Conservation (phyloP, 192 early-diverging fungal genomes). For the Podila clonocystis region DNA sequence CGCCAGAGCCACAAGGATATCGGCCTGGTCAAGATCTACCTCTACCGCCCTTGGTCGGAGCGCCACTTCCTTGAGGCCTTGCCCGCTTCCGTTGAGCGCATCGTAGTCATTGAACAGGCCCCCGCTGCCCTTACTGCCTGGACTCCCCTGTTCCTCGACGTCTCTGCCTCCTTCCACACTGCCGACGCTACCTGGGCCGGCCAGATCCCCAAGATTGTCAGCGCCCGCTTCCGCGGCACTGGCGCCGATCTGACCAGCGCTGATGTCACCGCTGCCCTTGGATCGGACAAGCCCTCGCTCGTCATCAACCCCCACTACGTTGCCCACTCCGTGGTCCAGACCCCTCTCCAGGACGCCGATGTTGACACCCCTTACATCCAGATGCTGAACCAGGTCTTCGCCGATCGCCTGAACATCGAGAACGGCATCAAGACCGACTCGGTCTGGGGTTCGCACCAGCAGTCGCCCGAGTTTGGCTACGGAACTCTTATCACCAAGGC, state of each 20-base stretch:
- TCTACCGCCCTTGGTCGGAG: slow-evolving; percentile 83
- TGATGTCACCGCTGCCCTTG: slow-evolving; percentile 20
- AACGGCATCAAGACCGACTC: slow-evolving; percentile 79
- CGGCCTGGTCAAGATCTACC: slow-evolving; percentile 78
- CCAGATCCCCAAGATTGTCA: slow-evolving; percentile 51
- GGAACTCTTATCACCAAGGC: slow-evolving; percentile 76
- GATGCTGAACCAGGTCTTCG: slow-evolving; percentile 84
- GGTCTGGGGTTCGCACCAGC: slow-evolving; percentile 72
- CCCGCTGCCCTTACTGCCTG: slow-evolving; percentile 69
- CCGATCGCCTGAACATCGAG: slow-evolving; percentile 77
- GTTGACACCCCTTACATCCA: slow-evolving; percentile 84
- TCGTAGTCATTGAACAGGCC: slow-evolving; percentile 73
- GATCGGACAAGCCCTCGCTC: slow-evolving; percentile 25
- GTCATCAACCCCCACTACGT: slow-evolving; percentile 46
- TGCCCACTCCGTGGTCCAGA: neutral
- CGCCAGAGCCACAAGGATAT: slow-evolving; percentile 49
- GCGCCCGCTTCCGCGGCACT: slow-evolving; percentile 59
- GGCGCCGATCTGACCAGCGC: slow-evolving; percentile 22
- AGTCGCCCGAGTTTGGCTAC: slow-evolving; percentile 91
- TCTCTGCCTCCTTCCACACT: slow-evolving; percentile 76
- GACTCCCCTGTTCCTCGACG: slow-evolving; percentile 88
- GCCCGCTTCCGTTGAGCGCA: slow-evolving; percentile 70
- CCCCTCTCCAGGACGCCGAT: slow-evolving; percentile 42
- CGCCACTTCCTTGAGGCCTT: slow-evolving; percentile 61
- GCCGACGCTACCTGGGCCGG: slow-evolving; percentile 55